Evolutionary conservation across 495 filamentous ascomycete genomes (phyloP), one percentile per base, ranked within the genome.

Genomic region (Penicillium crystallinum): DNA sequence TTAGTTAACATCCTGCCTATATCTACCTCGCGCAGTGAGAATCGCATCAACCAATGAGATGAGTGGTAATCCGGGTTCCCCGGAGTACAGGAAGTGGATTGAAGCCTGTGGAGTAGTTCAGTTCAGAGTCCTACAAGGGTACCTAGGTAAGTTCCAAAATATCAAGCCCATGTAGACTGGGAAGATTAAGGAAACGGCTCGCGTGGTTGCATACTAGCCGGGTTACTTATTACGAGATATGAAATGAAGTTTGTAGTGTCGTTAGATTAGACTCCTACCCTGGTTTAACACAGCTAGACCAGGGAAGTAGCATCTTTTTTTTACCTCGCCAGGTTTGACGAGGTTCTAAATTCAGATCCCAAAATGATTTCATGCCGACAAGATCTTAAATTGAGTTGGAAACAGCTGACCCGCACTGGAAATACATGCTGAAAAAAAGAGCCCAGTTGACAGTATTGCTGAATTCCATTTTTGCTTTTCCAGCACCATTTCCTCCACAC

Each of bases 351-450:
- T 47, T 44, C 41, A 53, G 39, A 49, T 53, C 52, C 56, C 48
- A 53, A 36, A 31, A 52, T 27, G 49, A 63, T 68, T 63, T 65
- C 60, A 72, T 71, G 71, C 66, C 71, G 69, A 74, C 69, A 74
- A 72, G 64, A 68, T 68, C 67, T 71, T 74, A 68, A 71, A 71
- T 74, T 74, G 68, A 74, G 64, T 66, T 71, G 69, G 64, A 74
- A 71, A 74, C 66, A 71, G 66, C 65, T 71, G 69, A 67, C 65
- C 68, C 68, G 68, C 63, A 69, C 65, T 70, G 69, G 69, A 74
- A 65, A 74, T 74, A 74, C 71, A 74, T 70, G 64, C 62, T 63
- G 62, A 63, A 65, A 64, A 65, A 66, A 71, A 58, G 61, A 70
- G 67, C 57, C 69, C 71, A 71, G 56, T 49, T 59, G 48, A 45